Evolutionary conservation across 257 asterid species (phyloP).

Genomic region (Solanum chiquidenum): DNA sequence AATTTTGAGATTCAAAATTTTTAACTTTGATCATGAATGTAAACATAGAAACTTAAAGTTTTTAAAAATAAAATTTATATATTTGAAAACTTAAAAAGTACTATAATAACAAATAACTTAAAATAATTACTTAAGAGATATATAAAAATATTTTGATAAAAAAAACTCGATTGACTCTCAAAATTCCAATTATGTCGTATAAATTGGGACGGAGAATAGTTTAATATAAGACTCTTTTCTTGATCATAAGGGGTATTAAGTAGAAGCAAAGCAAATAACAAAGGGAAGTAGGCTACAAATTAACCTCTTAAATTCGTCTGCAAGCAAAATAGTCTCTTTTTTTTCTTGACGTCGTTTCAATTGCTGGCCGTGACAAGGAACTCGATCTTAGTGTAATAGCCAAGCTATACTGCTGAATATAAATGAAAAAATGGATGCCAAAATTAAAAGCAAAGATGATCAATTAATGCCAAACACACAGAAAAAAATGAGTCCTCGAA

Average conservation of each 20-base stretch:
- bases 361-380: background rate
- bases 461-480: background rate
- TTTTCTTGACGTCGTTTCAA: background rate
- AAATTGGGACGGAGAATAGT: background rate
- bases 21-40: background rate
- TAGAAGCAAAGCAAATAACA: background rate
- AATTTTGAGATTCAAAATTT: background rate
- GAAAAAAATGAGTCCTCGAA: conserved; percentile 32
- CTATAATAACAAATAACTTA: too few species aligned
- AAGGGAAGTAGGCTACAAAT: background rate
- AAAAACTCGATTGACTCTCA: too few species aligned
- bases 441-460: background rate
- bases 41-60: too few species aligned
- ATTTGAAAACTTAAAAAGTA: too few species aligned
- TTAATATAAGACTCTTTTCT: background rate
- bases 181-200: too few species aligned
- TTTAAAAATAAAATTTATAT: too few species aligned
- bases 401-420: background rate
- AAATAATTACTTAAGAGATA: too few species aligned
- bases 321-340: background rate
- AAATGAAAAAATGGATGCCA: background rate
- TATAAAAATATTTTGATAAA: too few species aligned
- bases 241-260: background rate
- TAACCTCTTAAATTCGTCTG: background rate
- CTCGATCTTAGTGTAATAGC: background rate